Base-by-base conservation (phyloP, 169 alveolate species). In the Plasmodium cynomolgi region DNA sequence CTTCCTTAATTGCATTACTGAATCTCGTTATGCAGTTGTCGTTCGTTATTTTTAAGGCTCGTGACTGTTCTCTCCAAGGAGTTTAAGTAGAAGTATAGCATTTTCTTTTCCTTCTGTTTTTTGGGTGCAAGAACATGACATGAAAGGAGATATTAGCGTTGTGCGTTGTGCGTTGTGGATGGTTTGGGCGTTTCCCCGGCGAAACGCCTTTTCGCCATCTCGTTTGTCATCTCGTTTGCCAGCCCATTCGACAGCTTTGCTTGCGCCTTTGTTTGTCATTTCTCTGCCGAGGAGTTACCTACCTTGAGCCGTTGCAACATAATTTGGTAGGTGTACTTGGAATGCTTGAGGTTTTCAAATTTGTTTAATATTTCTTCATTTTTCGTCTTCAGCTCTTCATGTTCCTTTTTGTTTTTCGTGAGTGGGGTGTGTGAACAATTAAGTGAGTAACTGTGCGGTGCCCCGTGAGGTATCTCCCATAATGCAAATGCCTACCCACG, bases 281-380 rank as follows among this genome's bases (percentile, higher is more conserved):
- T 68, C 7, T 11, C 37, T 26, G 34, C 77, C 41, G 6, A 13
- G 3, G 31, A 2, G 77, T 11, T 68, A 68, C 31, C 6, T 68
- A 88, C 94, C 88, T 88, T 88, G 31, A 88, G 56, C 50, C 94
- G 39, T 62, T 88, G 94, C 71, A 88, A 58, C 94, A 88, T 88
- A 58, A 88, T 58, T 88, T 88, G 94, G 56, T 88, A 88, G 6
- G 94, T 88, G 50, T 79, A 62, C 54, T 88, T 88, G 1, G 94
- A 77, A 47, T 88, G 94, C 71, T 88, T 88, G 20, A 88, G 88
- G 20, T 88, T 88, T 79, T 88, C 94, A 47, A 79, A 88, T 80
- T 88, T 88, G 39, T 62, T 77, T 80, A 88, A 41, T 79, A 80
- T 62, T 4, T 80, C 94, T 39, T 88, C 94, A 79, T 88, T 88